Percentiles rank a stretch among this genome's conserved stretches.
Evolutionary conservation across 2,329 filamentous ascomycete species (phyloP).

Genomic region (Trichoderma sp.): DNA sequence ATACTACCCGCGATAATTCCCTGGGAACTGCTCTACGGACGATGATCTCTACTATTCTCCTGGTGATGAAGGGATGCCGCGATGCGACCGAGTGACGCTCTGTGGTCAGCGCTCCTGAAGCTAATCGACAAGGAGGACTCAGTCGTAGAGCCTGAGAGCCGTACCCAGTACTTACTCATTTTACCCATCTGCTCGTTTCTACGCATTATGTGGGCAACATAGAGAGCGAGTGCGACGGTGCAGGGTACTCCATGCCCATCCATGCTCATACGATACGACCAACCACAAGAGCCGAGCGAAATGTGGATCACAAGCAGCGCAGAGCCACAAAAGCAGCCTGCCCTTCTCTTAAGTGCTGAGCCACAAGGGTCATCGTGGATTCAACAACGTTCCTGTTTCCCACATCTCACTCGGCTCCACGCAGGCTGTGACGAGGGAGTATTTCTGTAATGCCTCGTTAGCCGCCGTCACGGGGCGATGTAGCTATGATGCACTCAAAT

Average conservation of each 20-base stretch:
- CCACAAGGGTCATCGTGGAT: constrained; percentile 7
- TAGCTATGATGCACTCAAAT: neutral
- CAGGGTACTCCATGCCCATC: neutral
- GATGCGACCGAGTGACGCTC: neutral
- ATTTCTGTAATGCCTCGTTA: constrained; percentile 3
- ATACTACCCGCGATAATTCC: neutral
- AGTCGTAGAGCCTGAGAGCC: no score
- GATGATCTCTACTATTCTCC: neutral
- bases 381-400: neutral
- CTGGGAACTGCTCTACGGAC: neutral
- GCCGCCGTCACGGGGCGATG: constrained; percentile 1
- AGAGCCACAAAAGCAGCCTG: constrained; percentile 3
- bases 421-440: neutral
- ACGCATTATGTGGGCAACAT: neutral
- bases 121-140: neutral
- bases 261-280: neutral
- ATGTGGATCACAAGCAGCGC: constrained; percentile 8
- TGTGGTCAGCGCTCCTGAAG: neutral
- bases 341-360: constrained; percentile 3
- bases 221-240: neutral
- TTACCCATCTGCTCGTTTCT: neutral
- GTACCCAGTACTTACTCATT: neutral
- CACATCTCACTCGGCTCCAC: constrained; percentile 3
- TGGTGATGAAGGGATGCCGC: neutral
- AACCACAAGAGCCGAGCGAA: neutral